Conservation (phyloP, 2,329 filamentous ascomycete genomes). For the Phaeoacremonium minimum region DNA sequence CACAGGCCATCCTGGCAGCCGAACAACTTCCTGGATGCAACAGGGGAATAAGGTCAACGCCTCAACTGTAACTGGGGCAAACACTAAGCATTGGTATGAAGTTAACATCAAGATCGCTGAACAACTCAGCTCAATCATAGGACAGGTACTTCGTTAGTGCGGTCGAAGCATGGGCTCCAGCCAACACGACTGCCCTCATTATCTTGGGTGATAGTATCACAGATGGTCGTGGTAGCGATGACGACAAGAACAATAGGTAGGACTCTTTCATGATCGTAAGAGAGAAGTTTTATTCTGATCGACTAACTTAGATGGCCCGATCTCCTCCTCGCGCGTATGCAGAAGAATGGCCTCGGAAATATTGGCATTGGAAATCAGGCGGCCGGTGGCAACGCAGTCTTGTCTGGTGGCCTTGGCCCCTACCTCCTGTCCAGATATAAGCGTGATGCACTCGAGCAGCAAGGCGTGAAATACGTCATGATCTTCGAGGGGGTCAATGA, state of each 20-base stretch:
- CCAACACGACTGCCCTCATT: constrained; percentile 36
- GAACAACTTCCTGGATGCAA: constrained; percentile 57
- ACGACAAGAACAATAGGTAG: constrained; percentile 54
- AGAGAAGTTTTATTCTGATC: too few species aligned
- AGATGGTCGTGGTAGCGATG: constrained; percentile 59
- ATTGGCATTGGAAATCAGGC: constrained; percentile 61
- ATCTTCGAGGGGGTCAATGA: constrained; percentile 69
- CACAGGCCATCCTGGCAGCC: constrained; percentile 61
- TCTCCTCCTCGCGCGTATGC: constrained; percentile 46
- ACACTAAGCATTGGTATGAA: constrained; percentile 32
- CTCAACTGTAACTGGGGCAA: constrained; percentile 35
- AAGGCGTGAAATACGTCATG: constrained; percentile 56
- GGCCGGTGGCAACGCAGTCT: constrained; percentile 63
- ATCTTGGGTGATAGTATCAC: constrained; percentile 65
- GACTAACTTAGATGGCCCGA: constrained; percentile 55
- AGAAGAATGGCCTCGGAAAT: constrained; percentile 37
- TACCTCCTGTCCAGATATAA: constrained; percentile 56
- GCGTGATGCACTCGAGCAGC: constrained; percentile 57
- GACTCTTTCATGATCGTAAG: too few species aligned
- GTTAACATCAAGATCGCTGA: background rate
- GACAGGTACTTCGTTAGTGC: constrained; percentile 56
- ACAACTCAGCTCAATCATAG: constrained; percentile 5
- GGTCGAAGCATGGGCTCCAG: constrained; percentile 51
- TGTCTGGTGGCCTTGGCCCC: constrained; percentile 59
- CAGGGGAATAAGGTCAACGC: constrained; percentile 51